These are phyloP conservation scores for Pyrenophora graminea DNA, from an alignment of 2,329 filamentous ascomycete species.

Conservation along the genomic window DNA sequence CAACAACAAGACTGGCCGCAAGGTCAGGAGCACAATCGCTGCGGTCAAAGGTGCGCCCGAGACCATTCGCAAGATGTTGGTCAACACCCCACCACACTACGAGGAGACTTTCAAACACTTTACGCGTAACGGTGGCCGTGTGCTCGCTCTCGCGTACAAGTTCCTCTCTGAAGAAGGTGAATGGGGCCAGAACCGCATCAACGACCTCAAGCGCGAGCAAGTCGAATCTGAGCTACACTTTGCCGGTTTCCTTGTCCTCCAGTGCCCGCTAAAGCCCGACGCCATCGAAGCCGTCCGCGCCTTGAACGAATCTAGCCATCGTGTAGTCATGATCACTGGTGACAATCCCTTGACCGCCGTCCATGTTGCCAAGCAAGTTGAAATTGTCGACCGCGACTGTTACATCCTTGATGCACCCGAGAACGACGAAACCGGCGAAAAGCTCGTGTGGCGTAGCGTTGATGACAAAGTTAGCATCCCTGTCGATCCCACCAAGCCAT, in stretches of 20 bases:
- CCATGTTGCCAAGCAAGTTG: constrained; percentile 91
- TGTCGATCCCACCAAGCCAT: constrained; percentile 78
- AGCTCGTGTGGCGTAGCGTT: constrained; percentile 90
- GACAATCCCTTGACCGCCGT: constrained; percentile 97
- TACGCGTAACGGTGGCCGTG: constrained; percentile 91
- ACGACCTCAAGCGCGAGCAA: constrained; percentile 90
- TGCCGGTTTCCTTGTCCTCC: constrained; percentile 92
- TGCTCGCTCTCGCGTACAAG: constrained; percentile 92
- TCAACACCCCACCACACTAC: constrained; percentile 80
- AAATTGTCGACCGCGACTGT: constrained; percentile 95
- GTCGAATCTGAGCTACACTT: constrained; percentile 85
- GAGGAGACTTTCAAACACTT: constrained; percentile 99
- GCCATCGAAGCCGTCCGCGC: constrained; percentile 92
- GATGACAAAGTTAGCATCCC: constrained; percentile 86
- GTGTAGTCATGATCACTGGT: constrained; percentile 98
- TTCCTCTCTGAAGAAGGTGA: constrained; percentile 82
- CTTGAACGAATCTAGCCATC: constrained; percentile 98
- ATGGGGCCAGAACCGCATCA: constrained; percentile 81
- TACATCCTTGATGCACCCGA: constrained; percentile 95
- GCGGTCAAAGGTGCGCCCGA: constrained; percentile 97
- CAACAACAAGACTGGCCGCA: constrained; percentile 73
- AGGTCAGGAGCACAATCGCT: constrained; percentile 83
- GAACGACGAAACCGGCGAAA: constrained; percentile 77
- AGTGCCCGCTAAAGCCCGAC: constrained; percentile 95
- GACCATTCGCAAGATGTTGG: constrained; percentile 92